A percentile compares a stretch with the other conserved stretches of the same genome.
phyloP scores from a whole-genome alignment of 495 filamentous ascomycete genomes.

The Rusavskia elegans region DNA sequence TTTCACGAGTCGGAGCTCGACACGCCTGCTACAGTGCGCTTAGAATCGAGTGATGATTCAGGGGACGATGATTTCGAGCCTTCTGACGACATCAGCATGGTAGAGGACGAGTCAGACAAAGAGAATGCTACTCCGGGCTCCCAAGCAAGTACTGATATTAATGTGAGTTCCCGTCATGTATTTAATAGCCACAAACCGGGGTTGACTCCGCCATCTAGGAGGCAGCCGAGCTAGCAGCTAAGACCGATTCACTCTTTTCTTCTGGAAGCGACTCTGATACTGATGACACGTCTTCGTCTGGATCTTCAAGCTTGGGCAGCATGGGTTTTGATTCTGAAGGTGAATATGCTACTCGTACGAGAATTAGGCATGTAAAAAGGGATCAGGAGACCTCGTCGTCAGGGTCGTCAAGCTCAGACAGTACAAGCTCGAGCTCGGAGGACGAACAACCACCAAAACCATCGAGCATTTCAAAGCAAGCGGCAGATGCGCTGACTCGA shows the following conservation, averaged over 20 bases:
- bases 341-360: conserved; percentile 12
- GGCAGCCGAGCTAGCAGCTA: neutral
- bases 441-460: neutral
- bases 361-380: too few relatives aligned
- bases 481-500: neutral
- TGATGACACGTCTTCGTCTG: conserved; percentile 15
- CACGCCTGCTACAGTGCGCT: conserved; percentile 13
- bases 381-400: conserved; percentile 2
- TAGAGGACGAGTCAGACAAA: conserved; percentile 11
- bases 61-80: conserved; percentile 16
- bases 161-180: neutral
- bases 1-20: conserved; percentile 14
- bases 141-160: neutral
- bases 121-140: conserved; percentile 7
- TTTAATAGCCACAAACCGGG: neutral
- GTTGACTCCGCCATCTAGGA: neutral
- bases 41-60: conserved; percentile 15
- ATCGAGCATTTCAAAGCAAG: neutral
- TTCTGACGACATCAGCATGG: conserved; percentile 5
- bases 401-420: conserved; percentile 2
- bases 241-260: conserved; percentile 6
- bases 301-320: conserved; percentile 7
- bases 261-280: conserved; percentile 16
- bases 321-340: conserved; percentile 17
- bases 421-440: neutral